phyloP scores from a whole-genome alignment of 495 filamentous ascomycete species.

The Podospora comata region DNA sequence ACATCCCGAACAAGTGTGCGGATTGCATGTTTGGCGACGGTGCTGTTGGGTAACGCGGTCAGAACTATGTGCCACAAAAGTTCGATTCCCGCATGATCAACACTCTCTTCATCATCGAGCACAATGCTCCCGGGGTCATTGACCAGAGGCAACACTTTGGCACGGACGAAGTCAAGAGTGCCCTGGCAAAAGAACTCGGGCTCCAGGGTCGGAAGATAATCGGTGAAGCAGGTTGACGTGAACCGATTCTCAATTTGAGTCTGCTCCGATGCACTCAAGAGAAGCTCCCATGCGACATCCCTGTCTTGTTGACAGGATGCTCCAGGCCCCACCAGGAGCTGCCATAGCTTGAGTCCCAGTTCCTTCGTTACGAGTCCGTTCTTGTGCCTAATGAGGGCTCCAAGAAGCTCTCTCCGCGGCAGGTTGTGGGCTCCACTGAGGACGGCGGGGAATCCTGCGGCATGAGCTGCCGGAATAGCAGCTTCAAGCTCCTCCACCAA shows the following conservation, averaged over 20 bases:
- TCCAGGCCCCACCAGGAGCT: conserved; percentile 59
- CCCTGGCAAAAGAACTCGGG: conserved; percentile 65
- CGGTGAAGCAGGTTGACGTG: conserved; percentile 60
- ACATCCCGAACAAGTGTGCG: conserved; percentile 62
- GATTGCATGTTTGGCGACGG: conserved; percentile 67
- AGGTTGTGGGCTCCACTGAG: conserved; percentile 37
- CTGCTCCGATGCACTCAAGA: conserved; percentile 51
- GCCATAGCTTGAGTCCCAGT: conserved; percentile 63
- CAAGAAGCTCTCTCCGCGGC: conserved; percentile 60
- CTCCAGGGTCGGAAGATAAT: conserved; percentile 61
- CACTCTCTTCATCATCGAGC: conserved; percentile 42
- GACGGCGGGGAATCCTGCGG: conserved; percentile 37
- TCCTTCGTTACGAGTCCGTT: conserved; percentile 59
- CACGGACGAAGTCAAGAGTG: conserved; percentile 62
- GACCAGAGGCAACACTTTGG: conserved; percentile 40
- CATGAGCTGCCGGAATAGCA: conserved; percentile 34
- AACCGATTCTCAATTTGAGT: conserved; percentile 56
- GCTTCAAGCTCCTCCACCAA: conserved; percentile 50
- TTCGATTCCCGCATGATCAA: conserved; percentile 59
- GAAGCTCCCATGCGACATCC: conserved; percentile 62
- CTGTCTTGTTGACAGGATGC: conserved; percentile 55
- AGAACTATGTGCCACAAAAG: conserved; percentile 82
- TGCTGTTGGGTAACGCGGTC: conserved; percentile 57
- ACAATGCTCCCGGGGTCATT: conserved; percentile 38
- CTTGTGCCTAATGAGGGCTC: conserved; percentile 53